Base-by-base conservation (phyloP, 2,329 filamentous ascomycete species). In the Cordyceps cicadae region DNA sequence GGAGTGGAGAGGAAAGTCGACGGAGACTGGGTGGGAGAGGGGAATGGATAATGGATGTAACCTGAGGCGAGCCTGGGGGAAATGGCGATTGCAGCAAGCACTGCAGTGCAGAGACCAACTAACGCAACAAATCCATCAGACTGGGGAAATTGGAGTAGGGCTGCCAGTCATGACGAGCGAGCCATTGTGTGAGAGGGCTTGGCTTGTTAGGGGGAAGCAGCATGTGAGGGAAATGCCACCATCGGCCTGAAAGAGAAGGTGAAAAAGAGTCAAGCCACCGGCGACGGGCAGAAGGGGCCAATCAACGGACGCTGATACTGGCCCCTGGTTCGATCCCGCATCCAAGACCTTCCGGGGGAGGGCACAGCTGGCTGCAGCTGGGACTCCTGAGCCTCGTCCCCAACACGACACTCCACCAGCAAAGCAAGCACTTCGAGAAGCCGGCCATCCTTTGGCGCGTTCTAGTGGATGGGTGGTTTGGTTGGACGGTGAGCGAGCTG, bases 171-270 rank as follows among this genome's bases (percentile, higher is more conserved):
- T 54, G 45, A 51, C 54, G 26, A 17, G 54, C 54, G 26, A 17
- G 39, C 21, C 15, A 43, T 15, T 43, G 17, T 17, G 39, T 26
- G 53, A 51, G 45, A 43, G 15, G n/a, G 41, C 5, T 39, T 43
- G 29, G 41, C 5, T 39, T 43, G 29, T 21, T 51, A 43, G 48
- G 62, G 68, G 66, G 63, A 67, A 15, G 17, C 58, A 32, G 66
- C 65, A 66, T 68, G 66, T 65, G 67, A 65, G 68, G 67, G 67
- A 59, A 67, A 72, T 71, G 68, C 70, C 67, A 72, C 71, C 67
- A 66, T 67, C 63, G 64, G 63, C 71, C 71, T 66, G 65, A 72
- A 72, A 64, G 61, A 73, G 71, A 73, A 73, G 71, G 71, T 73
- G 69, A 65, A 32, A 69, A 67, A 68, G 64, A 62, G 59, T 37